Percentiles rank a stretch among this genome's conserved stretches.
These are phyloP conservation scores for Tolypocladium guangdongense DNA, from an alignment of 2,329 filamentous ascomycete genomes.

Conservation along the genomic window DNA sequence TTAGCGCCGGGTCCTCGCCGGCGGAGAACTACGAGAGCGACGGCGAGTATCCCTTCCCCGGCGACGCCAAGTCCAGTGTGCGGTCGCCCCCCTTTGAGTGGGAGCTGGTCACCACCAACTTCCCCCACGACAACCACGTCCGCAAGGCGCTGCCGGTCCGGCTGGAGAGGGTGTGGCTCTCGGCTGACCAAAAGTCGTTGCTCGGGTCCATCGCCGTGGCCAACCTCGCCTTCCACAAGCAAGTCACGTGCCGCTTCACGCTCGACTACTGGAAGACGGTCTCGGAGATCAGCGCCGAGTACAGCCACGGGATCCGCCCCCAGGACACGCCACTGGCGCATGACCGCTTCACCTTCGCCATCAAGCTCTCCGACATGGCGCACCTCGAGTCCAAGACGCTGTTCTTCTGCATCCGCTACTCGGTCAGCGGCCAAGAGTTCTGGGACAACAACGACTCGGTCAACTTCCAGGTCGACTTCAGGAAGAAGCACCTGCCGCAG, in stretches of 20 bases:
- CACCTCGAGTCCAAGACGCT: slow-evolving; percentile 89
- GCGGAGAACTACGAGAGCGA: slow-evolving; percentile 83
- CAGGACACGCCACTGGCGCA: slow-evolving; percentile 55
- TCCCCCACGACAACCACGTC: slow-evolving; percentile 46
- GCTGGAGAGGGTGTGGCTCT: slow-evolving; percentile 79
- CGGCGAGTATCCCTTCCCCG: slow-evolving; percentile 74
- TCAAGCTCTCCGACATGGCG: slow-evolving; percentile 82
- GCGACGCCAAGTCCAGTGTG: slow-evolving; percentile 21
- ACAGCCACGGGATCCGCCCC: slow-evolving; percentile 63
- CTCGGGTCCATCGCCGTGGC: slow-evolving; percentile 75
- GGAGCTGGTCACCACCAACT: slow-evolving; percentile 79
- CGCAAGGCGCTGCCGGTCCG: slow-evolving; percentile 60
- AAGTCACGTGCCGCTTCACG: slow-evolving; percentile 85
- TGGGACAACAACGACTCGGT: slow-evolving; percentile 88
- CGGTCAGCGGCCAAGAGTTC: slow-evolving; percentile 70
- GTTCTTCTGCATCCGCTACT: slow-evolving; percentile 84
- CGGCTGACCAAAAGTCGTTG: slow-evolving; percentile 74
- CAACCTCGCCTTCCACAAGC: slow-evolving; percentile 84
- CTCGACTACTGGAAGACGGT: slow-evolving; percentile 98
- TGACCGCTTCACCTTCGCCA: slow-evolving; percentile 88
- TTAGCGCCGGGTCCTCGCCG: slow-evolving; percentile 88
- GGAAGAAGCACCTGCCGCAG: slow-evolving; percentile 59
- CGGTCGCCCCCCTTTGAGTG: slow-evolving; percentile 58
- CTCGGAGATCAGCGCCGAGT: slow-evolving; percentile 88
- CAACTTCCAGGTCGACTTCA: slow-evolving; percentile 94